Evolutionary conservation across 2,329 filamentous ascomycete genomes (phyloP).

Genomic region (Microcyclospora tardicrescens): DNA sequence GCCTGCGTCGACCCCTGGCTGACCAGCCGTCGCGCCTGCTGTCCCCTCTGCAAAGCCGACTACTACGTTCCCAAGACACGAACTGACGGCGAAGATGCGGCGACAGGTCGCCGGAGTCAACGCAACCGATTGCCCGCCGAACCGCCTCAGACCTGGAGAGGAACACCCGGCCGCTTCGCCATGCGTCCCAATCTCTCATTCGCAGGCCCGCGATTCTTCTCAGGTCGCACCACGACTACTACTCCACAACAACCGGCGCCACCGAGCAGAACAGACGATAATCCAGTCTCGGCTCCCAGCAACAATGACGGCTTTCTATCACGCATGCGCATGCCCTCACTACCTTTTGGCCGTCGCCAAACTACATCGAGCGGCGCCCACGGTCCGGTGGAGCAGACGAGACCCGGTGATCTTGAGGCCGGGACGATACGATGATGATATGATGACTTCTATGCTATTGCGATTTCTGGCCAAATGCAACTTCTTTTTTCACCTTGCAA

Average conservation of each 20-base stretch:
- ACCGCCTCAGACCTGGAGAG: conserved; percentile 19
- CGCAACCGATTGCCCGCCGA: conserved; percentile 11
- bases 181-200: conserved; percentile 18
- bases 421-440: conserved; percentile 10
- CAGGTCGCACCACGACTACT: conserved; percentile 3
- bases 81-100: conserved; percentile 38
- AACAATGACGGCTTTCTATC: conserved; percentile 6
- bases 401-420: conserved; percentile 18
- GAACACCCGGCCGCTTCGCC: conserved; percentile 9
- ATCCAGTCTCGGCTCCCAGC: neutral
- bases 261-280: conserved; percentile 1
- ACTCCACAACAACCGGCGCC: conserved; percentile 2
- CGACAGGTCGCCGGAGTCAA: conserved; percentile 3
- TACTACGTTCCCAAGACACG: conserved; percentile 93
- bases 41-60: conserved; percentile 93
- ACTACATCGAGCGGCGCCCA: conserved; percentile 4
- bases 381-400: conserved; percentile 10
- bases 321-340: conserved; percentile 13
- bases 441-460: too few relatives aligned
- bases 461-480: too few relatives aligned
- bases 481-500: too few relatives aligned
- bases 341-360: conserved; percentile 14
- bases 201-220: conserved; percentile 15
- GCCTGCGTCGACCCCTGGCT: conserved; percentile 94
- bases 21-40: conserved; percentile 85